A percentile compares a stretch with the other conserved stretches of the same genome.
Conservation (phyloP, 1,284 basidiomycete species). For the Apiotrichum mycotoxinovorans region DNA sequence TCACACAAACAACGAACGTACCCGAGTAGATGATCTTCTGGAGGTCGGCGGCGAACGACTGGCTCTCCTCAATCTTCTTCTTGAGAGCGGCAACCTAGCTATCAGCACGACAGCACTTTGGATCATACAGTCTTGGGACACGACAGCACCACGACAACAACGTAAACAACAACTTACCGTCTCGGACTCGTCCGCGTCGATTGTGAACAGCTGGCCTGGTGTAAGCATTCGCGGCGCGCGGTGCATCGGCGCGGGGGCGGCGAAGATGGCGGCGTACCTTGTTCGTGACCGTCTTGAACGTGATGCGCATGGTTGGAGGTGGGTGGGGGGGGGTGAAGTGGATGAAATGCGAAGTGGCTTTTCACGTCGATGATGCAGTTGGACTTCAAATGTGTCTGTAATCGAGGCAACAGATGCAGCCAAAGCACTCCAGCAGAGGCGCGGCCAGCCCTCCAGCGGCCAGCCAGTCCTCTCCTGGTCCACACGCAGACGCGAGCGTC, state of each 20-base stretch:
- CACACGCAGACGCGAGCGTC: constrained; percentile 8
- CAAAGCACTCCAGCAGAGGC: too few relatives aligned
- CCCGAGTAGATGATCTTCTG: constrained; percentile 98
- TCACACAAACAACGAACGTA: constrained; percentile 40
- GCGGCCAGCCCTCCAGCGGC: not conserved
- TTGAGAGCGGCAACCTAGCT: constrained; percentile 68
- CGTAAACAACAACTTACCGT: constrained; percentile 52
- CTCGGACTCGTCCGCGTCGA: constrained; percentile 74
- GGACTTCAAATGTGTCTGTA: too few relatives aligned
- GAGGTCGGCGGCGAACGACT: constrained; percentile 62
- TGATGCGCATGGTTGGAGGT: constrained; percentile 73
- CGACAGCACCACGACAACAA: too few relatives aligned
- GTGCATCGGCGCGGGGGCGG: too few relatives aligned
- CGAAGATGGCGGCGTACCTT: constrained; percentile 66
- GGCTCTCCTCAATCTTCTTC: constrained; percentile 72
- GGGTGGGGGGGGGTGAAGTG: not conserved
- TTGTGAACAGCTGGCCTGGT: constrained; percentile 56
- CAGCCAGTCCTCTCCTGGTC: not conserved
- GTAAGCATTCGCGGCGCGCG: constrained; percentile 63
- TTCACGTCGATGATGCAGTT: not conserved
- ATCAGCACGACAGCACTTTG: too few relatives aligned
- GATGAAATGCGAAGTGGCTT: not conserved
- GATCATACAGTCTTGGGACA: too few relatives aligned
- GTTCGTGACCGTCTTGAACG: constrained; percentile 88
- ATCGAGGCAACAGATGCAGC: too few relatives aligned